phyloP scores from a whole-genome alignment of 2,329 filamentous ascomycete species.

The Talaromyces sp. region DNA sequence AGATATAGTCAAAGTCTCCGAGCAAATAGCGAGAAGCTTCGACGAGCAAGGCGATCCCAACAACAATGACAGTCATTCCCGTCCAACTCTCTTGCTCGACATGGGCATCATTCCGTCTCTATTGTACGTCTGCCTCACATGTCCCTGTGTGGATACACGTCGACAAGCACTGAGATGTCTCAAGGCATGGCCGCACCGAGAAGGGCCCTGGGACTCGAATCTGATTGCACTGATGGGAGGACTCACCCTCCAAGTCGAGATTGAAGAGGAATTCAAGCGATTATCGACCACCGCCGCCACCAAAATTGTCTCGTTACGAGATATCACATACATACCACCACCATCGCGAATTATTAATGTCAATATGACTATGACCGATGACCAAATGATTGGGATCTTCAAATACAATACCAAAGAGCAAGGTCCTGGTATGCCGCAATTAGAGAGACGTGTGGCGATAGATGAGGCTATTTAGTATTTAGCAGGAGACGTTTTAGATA shows the following conservation, averaged over 20 bases:
- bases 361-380: background rate
- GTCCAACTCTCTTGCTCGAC: conserved; percentile 25
- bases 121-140: conserved; percentile 33
- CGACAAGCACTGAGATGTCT: conserved; percentile 29
- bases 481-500: background rate
- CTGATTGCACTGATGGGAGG: conserved; percentile 28
- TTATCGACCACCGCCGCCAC: background rate
- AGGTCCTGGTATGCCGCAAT: background rate
- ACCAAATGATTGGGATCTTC: conserved; percentile 10
- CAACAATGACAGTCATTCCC: background rate
- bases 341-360: background rate
- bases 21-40: conserved; percentile 6
- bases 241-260: conserved; percentile 26
- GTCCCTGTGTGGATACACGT: conserved; percentile 25
- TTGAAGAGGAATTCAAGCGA: conserved; percentile 6
- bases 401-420: conserved; percentile 11
- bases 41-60: conserved; percentile 4
- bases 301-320: background rate
- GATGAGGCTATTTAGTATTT: background rate
- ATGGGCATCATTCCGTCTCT: conserved; percentile 32
- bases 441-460: background rate
- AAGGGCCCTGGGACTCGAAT: conserved; percentile 36
- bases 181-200: conserved; percentile 30
- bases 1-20: background rate
- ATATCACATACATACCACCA: conserved; percentile 3